These are phyloP conservation scores for Antitrichia curtipendula DNA, from an alignment of 225 moss, liverwort and hornwort genomes.

Conservation along the genomic window DNA sequence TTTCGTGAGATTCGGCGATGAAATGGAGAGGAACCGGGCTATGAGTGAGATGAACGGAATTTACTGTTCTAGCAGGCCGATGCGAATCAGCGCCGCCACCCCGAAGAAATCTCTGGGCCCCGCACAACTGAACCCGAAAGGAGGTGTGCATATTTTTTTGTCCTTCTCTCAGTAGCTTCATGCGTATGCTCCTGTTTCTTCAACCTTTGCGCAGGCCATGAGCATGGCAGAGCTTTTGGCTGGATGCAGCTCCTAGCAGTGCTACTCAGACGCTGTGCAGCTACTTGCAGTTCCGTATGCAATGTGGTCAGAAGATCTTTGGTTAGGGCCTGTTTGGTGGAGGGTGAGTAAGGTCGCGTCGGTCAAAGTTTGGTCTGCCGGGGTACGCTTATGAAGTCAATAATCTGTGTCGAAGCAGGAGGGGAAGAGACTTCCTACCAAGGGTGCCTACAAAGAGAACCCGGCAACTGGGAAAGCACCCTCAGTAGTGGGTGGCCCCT, in stretches of 20 bases:
- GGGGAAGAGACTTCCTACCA: conserved; percentile 56
- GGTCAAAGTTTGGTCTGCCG: conserved; percentile 22
- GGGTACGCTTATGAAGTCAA: conserved; percentile 50
- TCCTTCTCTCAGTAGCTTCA: neutral
- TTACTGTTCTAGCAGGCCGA: conserved; percentile 96
- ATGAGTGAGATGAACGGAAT: conserved; percentile 99
- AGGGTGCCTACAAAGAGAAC: conserved; percentile 51
- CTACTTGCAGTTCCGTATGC: conserved; percentile 8
- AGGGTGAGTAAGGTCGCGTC: conserved; percentile 22
- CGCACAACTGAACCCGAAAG: conserved; percentile 41
- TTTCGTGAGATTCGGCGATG: conserved; percentile 98
- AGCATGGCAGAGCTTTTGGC: conserved; percentile 11
- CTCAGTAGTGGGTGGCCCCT: conserved; percentile 63
- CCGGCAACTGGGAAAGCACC: conserved; percentile 57
- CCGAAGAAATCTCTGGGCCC: conserved; percentile 79
- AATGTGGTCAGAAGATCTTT: neutral
- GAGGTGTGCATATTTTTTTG: conserved; percentile 13
- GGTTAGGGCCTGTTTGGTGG: conserved; percentile 22
- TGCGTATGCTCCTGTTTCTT: neutral
- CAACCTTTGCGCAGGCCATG: neutral
- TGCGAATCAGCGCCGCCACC: conserved; percentile 97
- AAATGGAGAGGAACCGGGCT: conserved; percentile 96
- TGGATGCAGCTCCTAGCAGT: conserved; percentile 2
- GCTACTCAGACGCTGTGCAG: conserved; percentile 1
- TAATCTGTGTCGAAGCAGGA: conserved; percentile 54